phyloP scores from a whole-genome alignment of 2,329 filamentous ascomycete species.

The Trichophyton verrucosum region DNA sequence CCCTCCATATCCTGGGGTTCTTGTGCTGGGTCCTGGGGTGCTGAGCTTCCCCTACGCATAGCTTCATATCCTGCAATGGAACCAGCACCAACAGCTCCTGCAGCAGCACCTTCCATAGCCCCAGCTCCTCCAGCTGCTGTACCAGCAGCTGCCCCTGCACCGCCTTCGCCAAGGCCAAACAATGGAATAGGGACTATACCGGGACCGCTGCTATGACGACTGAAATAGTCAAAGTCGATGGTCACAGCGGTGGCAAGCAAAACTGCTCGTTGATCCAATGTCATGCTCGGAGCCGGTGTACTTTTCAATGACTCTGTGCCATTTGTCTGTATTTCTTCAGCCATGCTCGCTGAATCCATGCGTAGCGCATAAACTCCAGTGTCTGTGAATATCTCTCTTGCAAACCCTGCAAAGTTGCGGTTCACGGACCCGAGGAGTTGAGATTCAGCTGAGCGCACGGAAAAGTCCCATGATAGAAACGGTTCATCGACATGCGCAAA shows the following conservation, averaged over 20 bases:
- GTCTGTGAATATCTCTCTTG: conserved; percentile 53
- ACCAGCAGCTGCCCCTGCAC: conserved; percentile 23
- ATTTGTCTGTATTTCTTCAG: conserved; percentile 29
- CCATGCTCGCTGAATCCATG: conserved; percentile 47
- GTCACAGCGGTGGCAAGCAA: conserved; percentile 55
- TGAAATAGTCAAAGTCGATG: conserved; percentile 58
- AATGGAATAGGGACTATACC: conserved; percentile 42
- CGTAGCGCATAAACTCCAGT: conserved; percentile 52
- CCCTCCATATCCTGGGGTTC: conserved; percentile 9
- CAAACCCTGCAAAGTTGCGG: conserved; percentile 51
- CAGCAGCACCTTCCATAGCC: conserved; percentile 21
- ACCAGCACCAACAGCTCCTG: conserved; percentile 42
- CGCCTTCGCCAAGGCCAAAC: conserved; percentile 33
- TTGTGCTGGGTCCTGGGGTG: conserved; percentile 6
- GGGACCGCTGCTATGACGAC: conserved; percentile 42
- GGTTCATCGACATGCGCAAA: conserved; percentile 53
- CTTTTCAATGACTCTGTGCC: conserved; percentile 19
- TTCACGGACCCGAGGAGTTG: conserved; percentile 49
- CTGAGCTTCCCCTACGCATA: conserved; percentile 39
- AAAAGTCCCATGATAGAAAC: conserved; percentile 54
- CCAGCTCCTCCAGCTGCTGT: conserved; percentile 12
- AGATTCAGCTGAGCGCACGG: conserved; percentile 39
- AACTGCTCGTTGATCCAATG: conserved; percentile 51
- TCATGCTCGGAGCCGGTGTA: conserved; percentile 40
- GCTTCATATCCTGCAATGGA: conserved; percentile 52